phyloP scores from a whole-genome alignment of 2,329 filamentous ascomycete species.

The Blastomyces silverae region DNA sequence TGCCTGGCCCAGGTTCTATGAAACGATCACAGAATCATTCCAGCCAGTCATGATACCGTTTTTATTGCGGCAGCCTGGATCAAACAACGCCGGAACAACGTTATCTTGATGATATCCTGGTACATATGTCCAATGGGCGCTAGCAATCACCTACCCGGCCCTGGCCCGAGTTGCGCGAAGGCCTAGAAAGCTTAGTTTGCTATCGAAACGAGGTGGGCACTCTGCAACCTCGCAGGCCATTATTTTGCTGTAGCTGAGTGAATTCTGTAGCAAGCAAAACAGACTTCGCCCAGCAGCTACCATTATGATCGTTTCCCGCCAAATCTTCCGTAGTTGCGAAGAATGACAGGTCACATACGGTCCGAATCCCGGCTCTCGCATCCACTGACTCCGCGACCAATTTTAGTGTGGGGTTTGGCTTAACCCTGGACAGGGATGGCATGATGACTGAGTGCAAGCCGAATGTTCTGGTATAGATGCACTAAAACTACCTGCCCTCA shows the following conservation, averaged over 20 bases:
- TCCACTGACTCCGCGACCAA: not conserved
- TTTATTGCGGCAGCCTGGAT: not conserved
- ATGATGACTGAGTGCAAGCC: not conserved
- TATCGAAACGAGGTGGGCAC: not conserved
- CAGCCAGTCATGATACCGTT: not conserved
- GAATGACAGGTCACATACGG: not conserved
- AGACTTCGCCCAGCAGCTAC: not conserved
- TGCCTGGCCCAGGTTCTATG: not conserved
- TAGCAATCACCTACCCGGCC: not conserved
- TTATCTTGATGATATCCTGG: not conserved
- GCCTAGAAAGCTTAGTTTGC: not conserved
- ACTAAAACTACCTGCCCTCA: not conserved
- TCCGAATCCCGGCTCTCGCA: not conserved
- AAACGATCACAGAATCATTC: not conserved
- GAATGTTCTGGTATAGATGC: not conserved
- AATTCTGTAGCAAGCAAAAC: not conserved
- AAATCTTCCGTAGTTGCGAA: not conserved
- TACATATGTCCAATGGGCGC: no score
- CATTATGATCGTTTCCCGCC: not conserved
- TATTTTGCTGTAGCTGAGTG: not conserved
- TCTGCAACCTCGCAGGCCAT: not conserved
- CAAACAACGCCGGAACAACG: not conserved
- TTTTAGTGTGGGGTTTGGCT: conserved; percentile 11
- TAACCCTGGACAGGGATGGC: not conserved
- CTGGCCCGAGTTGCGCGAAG: not conserved